These are phyloP conservation scores for Chaetomium tenue DNA, from an alignment of 495 filamentous ascomycete species.

Conservation along the genomic window DNA sequence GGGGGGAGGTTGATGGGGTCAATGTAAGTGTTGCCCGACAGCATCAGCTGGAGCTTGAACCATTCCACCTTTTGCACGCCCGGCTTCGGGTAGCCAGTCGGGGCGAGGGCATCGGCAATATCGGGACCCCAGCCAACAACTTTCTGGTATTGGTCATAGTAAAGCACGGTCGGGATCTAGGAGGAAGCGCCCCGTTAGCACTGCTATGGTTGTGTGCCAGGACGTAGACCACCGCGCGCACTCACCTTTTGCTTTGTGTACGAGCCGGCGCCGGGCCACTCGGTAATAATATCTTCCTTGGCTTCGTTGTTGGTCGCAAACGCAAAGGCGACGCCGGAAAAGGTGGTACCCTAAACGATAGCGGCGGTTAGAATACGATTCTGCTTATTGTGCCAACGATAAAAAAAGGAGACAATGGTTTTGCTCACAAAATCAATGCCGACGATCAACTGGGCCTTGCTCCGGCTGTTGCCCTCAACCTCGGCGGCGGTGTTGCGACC, in stretches of 20 bases:
- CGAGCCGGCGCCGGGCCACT: constrained; percentile 73
- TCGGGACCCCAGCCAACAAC: constrained; percentile 76
- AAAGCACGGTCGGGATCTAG: constrained; percentile 71
- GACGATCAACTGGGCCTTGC: constrained; percentile 76
- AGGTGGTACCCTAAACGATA: constrained; percentile 62
- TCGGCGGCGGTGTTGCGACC: constrained; percentile 65
- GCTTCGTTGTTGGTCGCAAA: constrained; percentile 75
- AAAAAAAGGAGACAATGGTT: not conserved
- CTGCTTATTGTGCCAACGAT: not conserved
- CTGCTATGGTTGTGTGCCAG: not conserved
- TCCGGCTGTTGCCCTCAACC: constrained; percentile 80
- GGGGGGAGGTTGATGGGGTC: constrained; percentile 76
- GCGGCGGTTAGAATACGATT: constrained; percentile 27
- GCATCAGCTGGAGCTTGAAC: constrained; percentile 78
- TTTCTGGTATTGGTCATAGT: constrained; percentile 75
- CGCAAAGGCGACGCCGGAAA: constrained; percentile 72
- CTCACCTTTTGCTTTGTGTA: constrained; percentile 73
- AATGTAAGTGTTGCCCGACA: constrained; percentile 76
- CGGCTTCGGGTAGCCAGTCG: constrained; percentile 71
- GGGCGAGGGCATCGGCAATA: constrained; percentile 70
- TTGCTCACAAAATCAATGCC: constrained; percentile 75
- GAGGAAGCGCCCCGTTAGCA: not conserved
- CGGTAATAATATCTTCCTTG: constrained; percentile 76
- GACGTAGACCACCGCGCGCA: not conserved
- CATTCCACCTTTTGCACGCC: constrained; percentile 76